phyloP scores from a whole-genome alignment of 768 basidiomycete species.

The Strobilomyces dryophilus region DNA sequence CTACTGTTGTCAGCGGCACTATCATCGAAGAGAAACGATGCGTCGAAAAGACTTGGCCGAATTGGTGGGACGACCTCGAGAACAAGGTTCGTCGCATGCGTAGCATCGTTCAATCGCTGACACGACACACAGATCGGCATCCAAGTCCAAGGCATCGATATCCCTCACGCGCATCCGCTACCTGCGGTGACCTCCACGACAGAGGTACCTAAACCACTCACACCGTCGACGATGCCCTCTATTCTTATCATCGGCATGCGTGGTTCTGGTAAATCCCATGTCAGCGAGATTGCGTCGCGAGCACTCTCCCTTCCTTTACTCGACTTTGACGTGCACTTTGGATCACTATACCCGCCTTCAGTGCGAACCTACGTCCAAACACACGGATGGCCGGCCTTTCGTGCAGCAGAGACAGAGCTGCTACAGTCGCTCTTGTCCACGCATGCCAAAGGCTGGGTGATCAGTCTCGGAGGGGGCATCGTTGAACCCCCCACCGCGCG shows the following conservation, averaged over 20 bases:
- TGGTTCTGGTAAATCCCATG: conserved; percentile 90
- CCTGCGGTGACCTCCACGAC: conserved; percentile 41
- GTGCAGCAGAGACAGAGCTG: conserved; percentile 67
- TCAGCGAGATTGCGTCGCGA: conserved; percentile 74
- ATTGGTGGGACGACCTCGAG: conserved; percentile 98
- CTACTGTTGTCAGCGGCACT: conserved; percentile 66
- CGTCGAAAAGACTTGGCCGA: conserved; percentile 99
- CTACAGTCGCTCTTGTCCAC: conserved; percentile 62
- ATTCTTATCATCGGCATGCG: conserved; percentile 93
- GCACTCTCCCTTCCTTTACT: conserved; percentile 69
- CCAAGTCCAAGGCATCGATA: conserved; percentile 79
- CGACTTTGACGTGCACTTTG: conserved; percentile 85
- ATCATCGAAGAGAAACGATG: conserved; percentile 94
- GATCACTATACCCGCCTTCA: conserved; percentile 52
- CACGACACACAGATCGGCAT: conserved; percentile 69
- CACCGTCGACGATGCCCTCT: conserved; percentile 42
- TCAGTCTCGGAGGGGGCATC: conserved; percentile 92
- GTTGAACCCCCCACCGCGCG: conserved; percentile 82
- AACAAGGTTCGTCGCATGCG: conserved; percentile 65
- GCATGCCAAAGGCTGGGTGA: conserved; percentile 57
- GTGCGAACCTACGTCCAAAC: conserved; percentile 76
- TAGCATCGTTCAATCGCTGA: not conserved
- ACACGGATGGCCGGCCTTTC: conserved; percentile 89
- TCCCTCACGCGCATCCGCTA: conserved; percentile 35
- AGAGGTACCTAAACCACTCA: conserved; percentile 4